Evolutionary conservation across 2,329 filamentous ascomycete genomes (phyloP), one percentile per base, ranked within the genome.

Genomic region (Penicillium sp.): DNA sequence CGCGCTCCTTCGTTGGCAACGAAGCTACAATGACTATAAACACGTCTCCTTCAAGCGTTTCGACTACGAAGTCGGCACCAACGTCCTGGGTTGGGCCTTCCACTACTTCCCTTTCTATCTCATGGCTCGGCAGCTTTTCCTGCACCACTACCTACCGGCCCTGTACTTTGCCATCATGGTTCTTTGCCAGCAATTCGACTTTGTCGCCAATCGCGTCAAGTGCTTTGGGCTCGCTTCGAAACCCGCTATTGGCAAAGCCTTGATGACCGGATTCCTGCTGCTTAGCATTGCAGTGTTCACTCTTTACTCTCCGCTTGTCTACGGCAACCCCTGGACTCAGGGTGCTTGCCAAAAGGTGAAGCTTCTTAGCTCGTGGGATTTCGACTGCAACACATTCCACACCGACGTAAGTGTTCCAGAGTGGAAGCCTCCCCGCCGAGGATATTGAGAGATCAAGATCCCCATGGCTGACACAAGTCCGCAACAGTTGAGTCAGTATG

Each of bases 21-120:
- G 93, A 62, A 90, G 84, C 68, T 97, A 77, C 77, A 79, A 81
- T 58, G 93, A 98, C 71, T 97, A 98, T 69, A 73, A 78, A 50
- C 83, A 86, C 66, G 69, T 82, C 40, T 86, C 80, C 31, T 95
- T 97, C 78, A 95, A 95, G 75, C 88, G 93, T 46, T 98, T 97
- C 68, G 93, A 97, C 71, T 97, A 96, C 65, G 93, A 98, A 71
- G 82, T 97, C 49, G 93, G 93, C 51, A 88, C 84, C 43, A 89
- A 83, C 14, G 86, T 96, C 26, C 80, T 98, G 7, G 93, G 87
- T 57, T 98, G 93, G 93, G 89, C 87, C 39, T 85, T 98, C 69
- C 93, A 98, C 72, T 98, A 96, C 76, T 97, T 98, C 77, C 93
- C 93, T 9, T 98, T 98, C 76, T 98, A 84, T 75, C 80, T 98